Conservation (phyloP, 225 moss, liverwort and hornwort species). For the Sphagnum tenellum region DNA sequence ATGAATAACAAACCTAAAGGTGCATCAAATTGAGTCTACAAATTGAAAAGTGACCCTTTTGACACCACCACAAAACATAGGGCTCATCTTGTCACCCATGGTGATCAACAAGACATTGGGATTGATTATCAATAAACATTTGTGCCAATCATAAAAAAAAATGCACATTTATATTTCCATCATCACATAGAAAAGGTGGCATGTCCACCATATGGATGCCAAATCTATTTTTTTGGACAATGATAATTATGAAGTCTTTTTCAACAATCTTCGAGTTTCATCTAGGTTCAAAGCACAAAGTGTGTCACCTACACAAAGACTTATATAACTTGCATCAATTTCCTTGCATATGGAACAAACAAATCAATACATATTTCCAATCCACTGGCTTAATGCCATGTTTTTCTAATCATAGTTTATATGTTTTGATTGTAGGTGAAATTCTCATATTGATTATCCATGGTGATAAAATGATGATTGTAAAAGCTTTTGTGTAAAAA, state of each 20-base stretch:
- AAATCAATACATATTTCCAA: background rate
- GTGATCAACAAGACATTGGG: background rate
- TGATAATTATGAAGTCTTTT: background rate
- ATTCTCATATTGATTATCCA: background rate
- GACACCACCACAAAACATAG: background rate
- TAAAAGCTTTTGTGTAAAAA: background rate
- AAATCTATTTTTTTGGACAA: constrained; percentile 1
- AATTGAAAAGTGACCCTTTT: no score
- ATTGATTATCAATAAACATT: constrained; percentile 1
- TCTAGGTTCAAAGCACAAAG: background rate
- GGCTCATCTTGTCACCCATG: background rate
- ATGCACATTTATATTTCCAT: background rate
- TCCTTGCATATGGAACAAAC: background rate
- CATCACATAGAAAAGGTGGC: background rate
- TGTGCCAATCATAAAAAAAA: background rate
- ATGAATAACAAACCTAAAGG: no score
- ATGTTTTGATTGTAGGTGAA: background rate
- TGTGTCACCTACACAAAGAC: background rate
- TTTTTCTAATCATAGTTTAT: background rate
- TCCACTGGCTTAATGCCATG: background rate
- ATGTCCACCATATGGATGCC: constrained; percentile 1
- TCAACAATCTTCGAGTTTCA: background rate
- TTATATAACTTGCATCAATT: background rate
- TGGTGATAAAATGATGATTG: background rate
- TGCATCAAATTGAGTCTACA: no score